These are phyloP conservation scores for Botryotinia globosa DNA, from an alignment of 2,329 filamentous ascomycete genomes.

Conservation along the genomic window DNA sequence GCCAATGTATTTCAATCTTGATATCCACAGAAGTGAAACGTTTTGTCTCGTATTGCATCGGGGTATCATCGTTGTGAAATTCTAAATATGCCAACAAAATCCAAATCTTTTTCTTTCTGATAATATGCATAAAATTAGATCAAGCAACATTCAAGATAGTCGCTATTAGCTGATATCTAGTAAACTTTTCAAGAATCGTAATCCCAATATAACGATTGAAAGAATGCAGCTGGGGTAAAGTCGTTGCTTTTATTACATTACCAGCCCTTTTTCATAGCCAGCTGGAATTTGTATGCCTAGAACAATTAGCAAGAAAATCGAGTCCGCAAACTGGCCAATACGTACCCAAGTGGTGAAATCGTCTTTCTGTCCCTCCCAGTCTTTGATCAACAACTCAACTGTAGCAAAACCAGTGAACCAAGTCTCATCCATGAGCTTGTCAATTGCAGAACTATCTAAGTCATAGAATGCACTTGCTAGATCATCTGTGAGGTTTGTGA, in stretches of 20 bases:
- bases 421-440: slow-evolving; percentile 56
- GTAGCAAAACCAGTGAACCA: slow-evolving; percentile 57
- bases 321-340: background rate
- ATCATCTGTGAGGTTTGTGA: slow-evolving; percentile 69
- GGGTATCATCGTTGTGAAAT: background rate
- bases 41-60: background rate
- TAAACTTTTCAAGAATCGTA: background rate
- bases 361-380: slow-evolving; percentile 66
- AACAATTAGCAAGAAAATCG: slow-evolving; percentile 16
- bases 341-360: slow-evolving; percentile 73
- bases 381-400: slow-evolving; percentile 53
- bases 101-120: background rate
- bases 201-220: background rate
- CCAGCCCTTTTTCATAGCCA: slow-evolving; percentile 33
- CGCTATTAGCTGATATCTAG: background rate
- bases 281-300: slow-evolving; percentile 35
- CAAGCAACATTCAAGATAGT: background rate
- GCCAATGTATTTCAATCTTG: background rate
- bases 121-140: background rate
- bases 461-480: slow-evolving; percentile 72
- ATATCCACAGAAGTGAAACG: background rate
- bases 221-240: background rate
- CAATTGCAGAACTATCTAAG: slow-evolving; percentile 57
- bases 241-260: background rate
- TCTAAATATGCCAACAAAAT: background rate